Conservation (phyloP, 2,329 filamentous ascomycete species). For the Xylariaceae sp. region DNA sequence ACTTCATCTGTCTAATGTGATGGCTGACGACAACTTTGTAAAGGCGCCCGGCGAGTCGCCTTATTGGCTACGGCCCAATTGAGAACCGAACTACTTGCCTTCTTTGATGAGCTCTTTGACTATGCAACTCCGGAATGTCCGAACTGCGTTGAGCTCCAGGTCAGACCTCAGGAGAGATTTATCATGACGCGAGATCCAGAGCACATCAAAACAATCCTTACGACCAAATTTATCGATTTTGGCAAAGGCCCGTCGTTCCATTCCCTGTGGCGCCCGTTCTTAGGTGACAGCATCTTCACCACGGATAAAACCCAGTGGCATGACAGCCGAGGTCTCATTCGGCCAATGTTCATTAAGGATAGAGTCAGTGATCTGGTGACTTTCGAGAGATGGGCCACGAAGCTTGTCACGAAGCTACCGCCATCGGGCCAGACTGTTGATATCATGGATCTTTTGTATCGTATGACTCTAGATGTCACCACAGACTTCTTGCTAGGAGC, state of each 20-base stretch:
- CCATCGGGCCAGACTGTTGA: conserved; percentile 61
- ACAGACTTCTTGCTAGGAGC: conserved; percentile 73
- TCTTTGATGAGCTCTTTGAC: conserved; percentile 41
- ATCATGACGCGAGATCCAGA: conserved; percentile 60
- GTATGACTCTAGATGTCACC: conserved; percentile 69
- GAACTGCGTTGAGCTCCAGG: conserved; percentile 47
- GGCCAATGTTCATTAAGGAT: conserved; percentile 59
- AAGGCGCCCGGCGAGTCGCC: conserved; percentile 26
- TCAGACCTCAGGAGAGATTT: conserved; percentile 44
- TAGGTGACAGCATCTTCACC: conserved; percentile 64
- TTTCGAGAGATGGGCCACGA: conserved; percentile 65
- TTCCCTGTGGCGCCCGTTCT: conserved; percentile 51
- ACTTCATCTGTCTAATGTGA: not conserved
- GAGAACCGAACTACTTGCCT: conserved; percentile 44
- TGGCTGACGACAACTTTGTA: not conserved
- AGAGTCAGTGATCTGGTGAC: conserved; percentile 58
- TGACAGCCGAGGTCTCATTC: conserved; percentile 58
- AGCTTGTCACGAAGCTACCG: conserved; percentile 65
- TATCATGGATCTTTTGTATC: conserved; percentile 68
- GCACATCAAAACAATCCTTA: conserved; percentile 64
- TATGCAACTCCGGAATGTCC: conserved; percentile 42
- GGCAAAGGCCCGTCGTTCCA: conserved; percentile 54
- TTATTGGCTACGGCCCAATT: conserved; percentile 39
- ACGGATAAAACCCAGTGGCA: conserved; percentile 61
- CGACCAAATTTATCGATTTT: conserved; percentile 63